Conservation (phyloP, 345 rosid species). For the Eucalyptus brandiana region DNA sequence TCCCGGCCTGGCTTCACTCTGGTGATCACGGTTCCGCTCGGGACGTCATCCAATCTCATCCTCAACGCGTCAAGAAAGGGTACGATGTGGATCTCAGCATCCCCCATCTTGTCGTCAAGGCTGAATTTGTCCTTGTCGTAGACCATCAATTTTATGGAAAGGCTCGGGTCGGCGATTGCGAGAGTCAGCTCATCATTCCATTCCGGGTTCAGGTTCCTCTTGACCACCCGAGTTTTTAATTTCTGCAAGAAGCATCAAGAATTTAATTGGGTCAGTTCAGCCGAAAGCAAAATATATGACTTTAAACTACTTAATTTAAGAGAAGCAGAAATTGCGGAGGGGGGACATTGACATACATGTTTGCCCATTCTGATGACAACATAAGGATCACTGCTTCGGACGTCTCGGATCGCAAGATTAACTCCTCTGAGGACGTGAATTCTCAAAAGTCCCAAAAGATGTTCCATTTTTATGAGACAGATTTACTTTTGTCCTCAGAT, state of each 20-base stretch:
- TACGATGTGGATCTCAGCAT: not conserved
- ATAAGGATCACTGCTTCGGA: not conserved
- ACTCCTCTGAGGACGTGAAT: constrained; percentile 56
- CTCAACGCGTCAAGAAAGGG: not conserved
- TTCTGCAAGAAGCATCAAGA: constrained; percentile 25
- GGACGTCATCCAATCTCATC: not conserved
- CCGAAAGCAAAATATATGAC: not conserved
- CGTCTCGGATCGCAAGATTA: constrained; percentile 79
- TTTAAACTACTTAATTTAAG: not conserved
- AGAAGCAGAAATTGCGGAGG: not conserved
- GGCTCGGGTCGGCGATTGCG: constrained; percentile 38
- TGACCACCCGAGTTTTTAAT: constrained; percentile 60
- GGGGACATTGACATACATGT: not conserved
- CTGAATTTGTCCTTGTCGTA: not conserved
- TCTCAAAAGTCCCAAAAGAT: constrained; percentile 50
- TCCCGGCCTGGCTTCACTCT: not conserved
- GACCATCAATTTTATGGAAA: constrained; percentile 42
- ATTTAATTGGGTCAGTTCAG: not conserved
- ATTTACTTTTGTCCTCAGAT: not conserved
- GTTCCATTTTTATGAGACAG: constrained; percentile 11
- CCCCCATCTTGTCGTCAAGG: not conserved
- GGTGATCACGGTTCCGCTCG: not conserved
- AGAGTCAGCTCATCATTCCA: constrained; percentile 79
- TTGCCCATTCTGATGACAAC: not conserved
- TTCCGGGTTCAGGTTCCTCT: constrained; percentile 47